phyloP scores from a whole-genome alignment of 495 filamentous ascomycete genomes.

The Hypoxylon trugodes region DNA sequence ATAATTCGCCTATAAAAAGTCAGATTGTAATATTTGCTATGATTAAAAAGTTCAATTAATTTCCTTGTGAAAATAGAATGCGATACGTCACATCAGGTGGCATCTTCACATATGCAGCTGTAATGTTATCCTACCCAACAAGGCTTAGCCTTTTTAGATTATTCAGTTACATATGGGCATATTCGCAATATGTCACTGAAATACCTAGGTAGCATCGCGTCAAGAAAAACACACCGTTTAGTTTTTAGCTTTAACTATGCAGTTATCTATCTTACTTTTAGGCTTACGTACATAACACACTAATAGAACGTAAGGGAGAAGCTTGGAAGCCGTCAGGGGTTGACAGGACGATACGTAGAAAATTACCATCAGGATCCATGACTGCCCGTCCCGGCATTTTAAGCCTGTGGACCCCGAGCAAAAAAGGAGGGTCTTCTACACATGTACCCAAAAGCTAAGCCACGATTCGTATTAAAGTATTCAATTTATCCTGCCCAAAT shows the following conservation, averaged over 20 bases:
- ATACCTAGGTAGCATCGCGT: not conserved
- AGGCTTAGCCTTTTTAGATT: not conserved
- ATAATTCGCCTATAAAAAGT: not conserved
- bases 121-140: not conserved
- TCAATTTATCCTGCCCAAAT: conserved; percentile 10
- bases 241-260: no score
- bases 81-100: conserved; percentile 1
- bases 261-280: no score
- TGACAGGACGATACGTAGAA: not conserved
- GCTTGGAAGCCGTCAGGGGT: not conserved
- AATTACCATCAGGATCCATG: not conserved
- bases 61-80: conserved; percentile 9
- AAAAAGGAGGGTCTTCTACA: not conserved
- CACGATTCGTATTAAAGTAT: conserved; percentile 13
- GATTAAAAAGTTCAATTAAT: not conserved
- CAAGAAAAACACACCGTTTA: no score
- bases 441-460: not conserved
- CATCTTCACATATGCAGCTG: not conserved
- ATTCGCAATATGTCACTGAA: not conserved
- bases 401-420: conserved; percentile 1
- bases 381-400: conserved; percentile 1
- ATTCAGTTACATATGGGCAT: not conserved
- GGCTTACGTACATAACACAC: no score
- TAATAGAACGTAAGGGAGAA: no score
- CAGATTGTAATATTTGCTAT: not conserved